These are phyloP conservation scores for Eudorina sp. DNA, from an alignment of 139 green algal species.

Conservation along the genomic window DNA sequence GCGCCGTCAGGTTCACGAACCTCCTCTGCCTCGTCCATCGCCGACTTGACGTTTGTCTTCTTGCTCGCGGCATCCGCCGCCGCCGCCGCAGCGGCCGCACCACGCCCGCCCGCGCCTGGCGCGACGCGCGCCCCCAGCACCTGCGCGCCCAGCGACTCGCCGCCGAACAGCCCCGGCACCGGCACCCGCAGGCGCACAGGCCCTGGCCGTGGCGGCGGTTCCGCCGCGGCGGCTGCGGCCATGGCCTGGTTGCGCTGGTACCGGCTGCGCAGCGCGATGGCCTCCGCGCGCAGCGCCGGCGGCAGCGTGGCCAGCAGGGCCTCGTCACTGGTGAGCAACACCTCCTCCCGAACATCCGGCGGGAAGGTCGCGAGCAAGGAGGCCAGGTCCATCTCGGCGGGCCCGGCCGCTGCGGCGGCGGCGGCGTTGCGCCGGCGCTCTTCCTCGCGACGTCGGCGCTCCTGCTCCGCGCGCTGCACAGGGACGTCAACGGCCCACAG, in stretches of 20 bases:
- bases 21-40: constrained; percentile 21
- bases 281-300: constrained; percentile 84
- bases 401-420: constrained; percentile 25
- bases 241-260: constrained; percentile 28
- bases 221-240: constrained; percentile 4
- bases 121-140: background rate
- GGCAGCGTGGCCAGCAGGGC: constrained; percentile 85
- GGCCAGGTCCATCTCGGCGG: constrained; percentile 87
- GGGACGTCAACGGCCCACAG: too few species aligned
- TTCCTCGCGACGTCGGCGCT: constrained; percentile 21
- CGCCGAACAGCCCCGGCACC: background rate
- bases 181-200: background rate
- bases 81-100: background rate
- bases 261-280: constrained; percentile 69
- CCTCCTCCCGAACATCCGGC: constrained; percentile 90
- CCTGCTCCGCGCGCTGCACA: constrained; percentile 29
- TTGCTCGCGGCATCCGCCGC: background rate
- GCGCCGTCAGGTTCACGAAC: too few species aligned
- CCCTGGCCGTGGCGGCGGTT: background rate
- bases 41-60: background rate
- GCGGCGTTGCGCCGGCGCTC: constrained; percentile 22
- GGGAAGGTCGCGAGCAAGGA: constrained; percentile 90
- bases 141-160: background rate
- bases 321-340: constrained; percentile 78
- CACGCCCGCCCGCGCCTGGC: background rate